A percentile compares a stretch with the other conserved stretches of the same genome.
Evolutionary conservation across 2,329 filamentous ascomycete species (phyloP).

Genomic region (Verticillium klebahnii): DNA sequence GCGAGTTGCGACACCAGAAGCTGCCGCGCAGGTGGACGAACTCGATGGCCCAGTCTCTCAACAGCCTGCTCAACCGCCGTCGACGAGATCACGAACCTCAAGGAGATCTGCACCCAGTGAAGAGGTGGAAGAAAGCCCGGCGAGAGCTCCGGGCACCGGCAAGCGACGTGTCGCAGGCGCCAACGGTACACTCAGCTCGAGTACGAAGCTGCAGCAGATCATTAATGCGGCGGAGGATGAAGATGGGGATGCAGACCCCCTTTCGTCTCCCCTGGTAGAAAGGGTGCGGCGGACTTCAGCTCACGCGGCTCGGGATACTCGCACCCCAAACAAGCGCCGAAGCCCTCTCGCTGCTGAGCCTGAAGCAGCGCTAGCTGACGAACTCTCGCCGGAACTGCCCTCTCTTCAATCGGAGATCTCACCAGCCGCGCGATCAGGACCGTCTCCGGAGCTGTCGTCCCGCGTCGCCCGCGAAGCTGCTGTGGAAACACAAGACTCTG

Average conservation of each 20-base stretch:
- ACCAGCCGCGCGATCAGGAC: neutral
- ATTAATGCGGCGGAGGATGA: conserved; percentile 23
- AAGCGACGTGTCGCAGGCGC: conserved; percentile 35
- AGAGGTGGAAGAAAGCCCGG: conserved; percentile 50
- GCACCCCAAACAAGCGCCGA: conserved; percentile 16
- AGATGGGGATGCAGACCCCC: conserved; percentile 18
- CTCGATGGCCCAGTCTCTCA: neutral
- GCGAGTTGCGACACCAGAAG: neutral
- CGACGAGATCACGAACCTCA: conserved; percentile 3
- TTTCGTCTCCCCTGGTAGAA: conserved; percentile 38
- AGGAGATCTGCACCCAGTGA: conserved; percentile 20
- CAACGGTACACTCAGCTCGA: conserved; percentile 31
- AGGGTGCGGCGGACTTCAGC: conserved; percentile 32
- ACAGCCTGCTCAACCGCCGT: neutral
- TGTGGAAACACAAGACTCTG: neutral
- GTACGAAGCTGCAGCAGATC: conserved; percentile 36
- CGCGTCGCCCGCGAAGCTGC: neutral
- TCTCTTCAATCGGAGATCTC: neutral
- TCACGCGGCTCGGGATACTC: conserved; percentile 24
- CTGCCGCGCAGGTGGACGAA: neutral
- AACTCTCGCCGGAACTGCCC: conserved; percentile 4
- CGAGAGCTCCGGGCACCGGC: conserved; percentile 51
- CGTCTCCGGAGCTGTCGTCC: conserved; percentile 11
- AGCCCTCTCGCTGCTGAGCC: conserved; percentile 13
- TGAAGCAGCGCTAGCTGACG: conserved; percentile 27